Evolutionary conservation across 2,329 filamentous ascomycete genomes (phyloP).

Genomic region (Xylariaceae sp.): DNA sequence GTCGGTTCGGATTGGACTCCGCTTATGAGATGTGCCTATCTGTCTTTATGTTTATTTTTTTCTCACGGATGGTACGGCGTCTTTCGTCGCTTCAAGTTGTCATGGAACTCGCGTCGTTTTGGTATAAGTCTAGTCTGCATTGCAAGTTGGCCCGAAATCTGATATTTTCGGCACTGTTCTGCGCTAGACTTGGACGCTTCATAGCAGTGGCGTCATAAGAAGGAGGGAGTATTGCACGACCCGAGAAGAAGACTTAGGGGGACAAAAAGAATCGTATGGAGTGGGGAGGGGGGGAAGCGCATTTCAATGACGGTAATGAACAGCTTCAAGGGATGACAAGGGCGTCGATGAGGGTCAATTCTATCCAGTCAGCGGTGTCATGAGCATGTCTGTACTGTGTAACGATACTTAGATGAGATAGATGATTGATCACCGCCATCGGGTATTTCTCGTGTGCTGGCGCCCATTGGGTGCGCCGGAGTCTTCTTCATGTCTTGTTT

Average conservation of each 20-base stretch:
- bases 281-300: neutral
- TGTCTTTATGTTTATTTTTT: neutral
- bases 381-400: neutral
- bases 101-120: neutral
- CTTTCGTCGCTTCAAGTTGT: neutral
- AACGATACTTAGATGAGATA: conserved; percentile 1
- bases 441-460: neutral
- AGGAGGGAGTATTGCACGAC: neutral
- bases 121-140: neutral
- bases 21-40: neutral
- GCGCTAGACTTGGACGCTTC: neutral
- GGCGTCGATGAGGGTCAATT: neutral
- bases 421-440: neutral
- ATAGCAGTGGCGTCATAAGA: neutral
- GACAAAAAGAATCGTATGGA: neutral
- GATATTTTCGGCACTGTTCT: neutral
- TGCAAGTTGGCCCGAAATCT: neutral
- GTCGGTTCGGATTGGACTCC: neutral
- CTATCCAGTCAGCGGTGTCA: neutral
- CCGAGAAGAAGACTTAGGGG: neutral
- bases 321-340: neutral
- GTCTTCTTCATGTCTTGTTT: neutral
- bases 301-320: neutral
- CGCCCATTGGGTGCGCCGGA: neutral
- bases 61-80: neutral